These are phyloP conservation scores for Hibiscus syriacus DNA, from an alignment of 345 rosid genomes.

Conservation along the genomic window DNA sequence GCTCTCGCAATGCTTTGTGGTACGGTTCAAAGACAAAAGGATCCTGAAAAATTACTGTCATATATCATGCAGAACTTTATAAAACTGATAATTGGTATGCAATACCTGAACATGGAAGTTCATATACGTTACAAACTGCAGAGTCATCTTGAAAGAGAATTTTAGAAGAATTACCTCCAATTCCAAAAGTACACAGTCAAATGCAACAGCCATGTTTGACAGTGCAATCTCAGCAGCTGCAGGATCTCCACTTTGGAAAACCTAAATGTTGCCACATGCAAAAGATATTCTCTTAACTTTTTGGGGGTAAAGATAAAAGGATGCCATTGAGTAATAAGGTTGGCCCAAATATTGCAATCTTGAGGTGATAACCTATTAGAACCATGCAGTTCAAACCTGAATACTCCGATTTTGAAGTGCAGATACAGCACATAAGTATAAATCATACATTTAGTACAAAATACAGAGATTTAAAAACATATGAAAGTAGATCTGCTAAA, in stretches of 20 bases:
- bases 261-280: slow-evolving; percentile 32
- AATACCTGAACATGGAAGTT: not conserved
- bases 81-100: slow-evolving; percentile 3
- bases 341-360: not conserved
- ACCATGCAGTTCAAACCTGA: not conserved
- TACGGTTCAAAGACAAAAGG: slow-evolving; percentile 67
- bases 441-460: not conserved
- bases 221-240: slow-evolving; percentile 55
- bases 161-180: slow-evolving; percentile 53
- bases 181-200: slow-evolving; percentile 77
- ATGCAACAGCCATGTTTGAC: slow-evolving; percentile 74
- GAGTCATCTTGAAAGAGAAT: slow-evolving; percentile 13
- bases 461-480: not conserved
- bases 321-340: not conserved
- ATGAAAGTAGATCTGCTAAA: not conserved
- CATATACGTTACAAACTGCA: not conserved
- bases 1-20: slow-evolving; percentile 84
- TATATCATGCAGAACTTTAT: slow-evolving; percentile 17
- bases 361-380: not conserved
- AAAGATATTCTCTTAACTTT: not conserved
- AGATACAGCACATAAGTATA: not conserved
- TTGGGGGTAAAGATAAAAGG: not conserved
- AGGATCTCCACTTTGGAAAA: slow-evolving; percentile 60
- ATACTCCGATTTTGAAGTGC: not conserved
- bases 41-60: slow-evolving; percentile 44